Percentiles rank a stretch among this genome's conserved stretches.
These are phyloP conservation scores for Paracoccidioides brasiliensis DNA, from an alignment of 2,329 filamentous ascomycete species.

Conservation along the genomic window DNA sequence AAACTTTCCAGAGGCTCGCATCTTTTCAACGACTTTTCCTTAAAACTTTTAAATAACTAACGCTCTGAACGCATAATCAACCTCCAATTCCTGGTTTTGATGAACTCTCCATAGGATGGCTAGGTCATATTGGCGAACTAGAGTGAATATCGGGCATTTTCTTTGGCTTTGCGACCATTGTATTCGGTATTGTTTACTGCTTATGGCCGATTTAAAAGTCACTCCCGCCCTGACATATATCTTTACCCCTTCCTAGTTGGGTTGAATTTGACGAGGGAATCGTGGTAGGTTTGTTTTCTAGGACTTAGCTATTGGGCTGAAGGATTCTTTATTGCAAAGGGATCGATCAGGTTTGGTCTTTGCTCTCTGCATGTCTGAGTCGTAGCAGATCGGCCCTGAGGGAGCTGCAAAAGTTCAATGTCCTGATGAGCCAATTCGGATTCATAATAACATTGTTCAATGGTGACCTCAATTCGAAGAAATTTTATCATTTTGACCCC, in stretches of 20 bases:
- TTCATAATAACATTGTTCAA: not conserved
- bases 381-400: too few relatives aligned
- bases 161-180: constrained; percentile 13
- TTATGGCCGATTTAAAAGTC: constrained; percentile 21
- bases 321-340: too few relatives aligned
- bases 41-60: constrained; percentile 28
- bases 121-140: constrained; percentile 38
- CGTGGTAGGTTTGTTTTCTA: not conserved
- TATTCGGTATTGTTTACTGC: constrained; percentile 22
- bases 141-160: constrained; percentile 18
- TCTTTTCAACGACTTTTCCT: constrained; percentile 1
- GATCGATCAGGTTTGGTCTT: too few relatives aligned
- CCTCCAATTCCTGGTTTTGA: constrained; percentile 26
- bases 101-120: constrained; percentile 27
- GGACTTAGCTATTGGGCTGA: not conserved
- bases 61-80: constrained; percentile 36
- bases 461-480: not conserved
- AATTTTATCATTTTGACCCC: not conserved
- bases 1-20: too few relatives aligned
- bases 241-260: too few relatives aligned
- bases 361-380: too few relatives aligned
- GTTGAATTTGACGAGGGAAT: not conserved
- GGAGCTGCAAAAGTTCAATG: not conserved
- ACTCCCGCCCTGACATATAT: constrained; percentile 27
- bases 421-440: not conserved